Base-by-base conservation (phyloP, 257 asterid species). In the Osmanthus fragrans region DNA sequence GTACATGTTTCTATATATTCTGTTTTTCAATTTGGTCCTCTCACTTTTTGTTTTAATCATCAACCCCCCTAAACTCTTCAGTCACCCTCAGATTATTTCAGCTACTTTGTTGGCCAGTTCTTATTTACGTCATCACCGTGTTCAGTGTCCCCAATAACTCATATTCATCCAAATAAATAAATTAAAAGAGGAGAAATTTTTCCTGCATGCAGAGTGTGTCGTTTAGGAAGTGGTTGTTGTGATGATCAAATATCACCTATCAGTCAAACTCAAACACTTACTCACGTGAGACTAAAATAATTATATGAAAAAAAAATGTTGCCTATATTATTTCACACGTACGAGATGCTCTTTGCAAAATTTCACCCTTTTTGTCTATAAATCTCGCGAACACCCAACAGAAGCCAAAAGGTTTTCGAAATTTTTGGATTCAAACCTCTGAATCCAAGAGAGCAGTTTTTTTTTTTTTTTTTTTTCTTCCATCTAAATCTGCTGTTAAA, bases 241-340 rank as follows among this genome's bases (percentile, higher is more conserved):
- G 45, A 33, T 34, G 13, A 30, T 9, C 47, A 60, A 73, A 66
- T 32, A 79, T 77, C 78, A 85, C 72, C 89, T 9, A 82, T 70
- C 85, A 73, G 85, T 82, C 89, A 80, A 81, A 77, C 66, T n/a
- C 27, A 32, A 32, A 21, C 9, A 9, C 30, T 36, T 60, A 68
- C 80, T n/a, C 83, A 84, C 79, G 79, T 74, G 83, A 3, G 69
- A 73, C 11, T 56, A 37, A 34, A 27, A 37, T n/a, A 39, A 33
- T 32, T 10, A 13, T 45, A 45, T 45, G 18, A 0, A 45, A 15
- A 45, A 36, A 25, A 37, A 39, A 39, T 1, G n/a, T 16, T 47
- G n/a, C 58, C 30, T 21, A 21, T 45, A 47, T 39, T 21, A 32
- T 78, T 54, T 80, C 82, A 37, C 82, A 83, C 87, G 82, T 15